Conservation (phyloP, 2,329 filamentous ascomycete species). For the Grosmannia serpens region DNA sequence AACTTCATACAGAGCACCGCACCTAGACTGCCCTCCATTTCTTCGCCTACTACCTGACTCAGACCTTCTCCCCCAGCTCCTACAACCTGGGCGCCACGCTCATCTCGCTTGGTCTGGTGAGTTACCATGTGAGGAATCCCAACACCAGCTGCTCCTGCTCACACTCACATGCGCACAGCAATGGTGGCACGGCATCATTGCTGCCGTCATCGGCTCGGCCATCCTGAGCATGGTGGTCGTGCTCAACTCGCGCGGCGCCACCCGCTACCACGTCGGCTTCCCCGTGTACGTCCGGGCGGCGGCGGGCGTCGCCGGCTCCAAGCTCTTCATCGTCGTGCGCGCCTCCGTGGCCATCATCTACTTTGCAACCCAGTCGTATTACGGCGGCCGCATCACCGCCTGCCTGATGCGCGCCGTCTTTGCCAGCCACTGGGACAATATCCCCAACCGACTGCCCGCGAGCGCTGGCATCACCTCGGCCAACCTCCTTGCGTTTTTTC, state of each 20-base stretch:
- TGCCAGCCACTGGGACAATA: conserved; percentile 6
- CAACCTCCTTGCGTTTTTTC: conserved; percentile 23
- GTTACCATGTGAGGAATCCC: neutral
- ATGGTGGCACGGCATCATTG: conserved; percentile 22
- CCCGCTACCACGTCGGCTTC: conserved; percentile 21
- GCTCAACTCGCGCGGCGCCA: conserved; percentile 21
- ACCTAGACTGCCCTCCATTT: conserved; percentile 18
- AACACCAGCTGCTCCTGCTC: neutral
- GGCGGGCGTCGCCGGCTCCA: conserved; percentile 24
- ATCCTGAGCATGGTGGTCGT: conserved; percentile 21
- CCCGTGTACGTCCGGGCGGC: conserved; percentile 22
- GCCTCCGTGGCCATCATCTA: conserved; percentile 14
- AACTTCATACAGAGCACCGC: conserved; percentile 8
- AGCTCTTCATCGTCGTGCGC: conserved; percentile 25
- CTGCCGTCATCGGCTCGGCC: conserved; percentile 18
- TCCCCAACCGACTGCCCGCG: conserved; percentile 21
- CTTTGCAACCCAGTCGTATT: conserved; percentile 8
- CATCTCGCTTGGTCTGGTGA: conserved; percentile 19
- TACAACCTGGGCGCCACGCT: conserved; percentile 21
- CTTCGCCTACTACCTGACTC: conserved; percentile 21
- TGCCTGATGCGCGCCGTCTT: conserved; percentile 9
- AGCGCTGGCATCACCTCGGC: conserved; percentile 24
- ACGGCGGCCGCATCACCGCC: conserved; percentile 6
- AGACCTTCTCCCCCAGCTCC: conserved; percentile 21
- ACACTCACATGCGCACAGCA: neutral